Base-by-base conservation (phyloP, 2,329 filamentous ascomycete species). In the Arthrobotrys megalospora region DNA sequence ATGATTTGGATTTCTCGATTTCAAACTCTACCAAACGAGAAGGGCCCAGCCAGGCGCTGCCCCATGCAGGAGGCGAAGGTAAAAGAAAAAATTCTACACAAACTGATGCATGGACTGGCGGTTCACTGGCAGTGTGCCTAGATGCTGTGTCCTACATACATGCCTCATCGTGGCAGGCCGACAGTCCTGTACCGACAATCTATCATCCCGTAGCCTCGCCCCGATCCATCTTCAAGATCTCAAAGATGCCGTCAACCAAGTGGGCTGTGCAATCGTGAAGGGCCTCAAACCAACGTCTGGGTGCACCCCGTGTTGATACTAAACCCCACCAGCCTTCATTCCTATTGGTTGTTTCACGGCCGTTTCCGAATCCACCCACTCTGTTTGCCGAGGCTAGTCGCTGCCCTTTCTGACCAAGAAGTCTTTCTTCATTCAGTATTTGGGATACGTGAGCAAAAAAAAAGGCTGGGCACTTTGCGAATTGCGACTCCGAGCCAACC, bases 1-100 rank as follows among this genome's bases (percentile, higher is more conserved):
- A 50, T 63, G 67, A 70, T 70, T 70, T 70, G 67, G 47, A 70
- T 52, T 70, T 38, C 50, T 19, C 10, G 16, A 41, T 60, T 60
- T n/a, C 52, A 58, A 60, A 60, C 36, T 28, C 55, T 43, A n/a
- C 52, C 36, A 21, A 32, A 38, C 34, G 36, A 43, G 55, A 58
- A 58, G 38, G 16, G 52, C n/a, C 32, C 52, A 58, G 55, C 55
- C 52, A 48, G 19, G 19, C 24, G 12, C 50, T 19, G 3, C 32
- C 28, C 28, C 53, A 41, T 28, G 36, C 34, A 60, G 55, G 34
- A 43, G 52, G 32, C 55, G 55, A 64, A 64, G 36, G n/a, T 12
- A 64, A 34, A 19, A 50, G 60, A 64, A 48, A 48, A 48, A 38
- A 21, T 45, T 47, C 14, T 32, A 47, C 10, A 45, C 16, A 41